Base-by-base conservation (phyloP, 129 eudicot genomes). In the Lactuca sativa region DNA sequence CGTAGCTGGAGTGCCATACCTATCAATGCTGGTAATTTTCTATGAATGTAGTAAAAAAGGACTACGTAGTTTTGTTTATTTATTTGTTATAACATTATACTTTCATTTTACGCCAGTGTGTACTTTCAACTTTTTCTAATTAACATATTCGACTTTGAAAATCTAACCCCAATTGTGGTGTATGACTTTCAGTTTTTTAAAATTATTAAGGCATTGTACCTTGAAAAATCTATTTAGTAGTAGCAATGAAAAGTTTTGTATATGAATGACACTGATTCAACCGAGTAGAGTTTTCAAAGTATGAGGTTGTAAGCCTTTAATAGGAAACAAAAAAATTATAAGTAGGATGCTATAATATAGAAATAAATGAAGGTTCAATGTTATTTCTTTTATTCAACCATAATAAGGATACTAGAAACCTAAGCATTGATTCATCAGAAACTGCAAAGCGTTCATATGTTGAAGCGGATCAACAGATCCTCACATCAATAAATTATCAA, bases 1-100 rank as follows among this genome's bases (percentile, higher is more conserved):
- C 88, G 92, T 77, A 83, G 90, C 67, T 91, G 97, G 96, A 91
- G 88, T 77, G 67, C 85, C 8, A 81, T 91, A 36, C 92, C 97
- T 34, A 68, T 75, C 59, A 81, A 81, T 66, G 95, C 97, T 33
- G 97, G 97, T 90, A 68, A 72, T 77, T 75, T 55, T 68, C 14
- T 34, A 37, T 47, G 52, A 32, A 1, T 71, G 49, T 47, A 25
- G n/a, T 70, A 36, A 44, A 47, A 47, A 3, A 44, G 0, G 9
- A 3, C 48, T 1, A 44, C 48, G 4, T 44, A 44, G 14, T 11
- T 44, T 9, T 9, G 48, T 41, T 9, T 41, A 41, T 7, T n/a
- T 41, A 12, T 41, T 41, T 41, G 48, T 76, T 17, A 1, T 36
- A 61, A 15, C 15, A 9, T 60, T 4, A 9, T 44, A 9, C 5